Evolutionary conservation across 1,284 basidiomycete species (phyloP).

Genomic region (Sanguinoderma infundibulare): DNA sequence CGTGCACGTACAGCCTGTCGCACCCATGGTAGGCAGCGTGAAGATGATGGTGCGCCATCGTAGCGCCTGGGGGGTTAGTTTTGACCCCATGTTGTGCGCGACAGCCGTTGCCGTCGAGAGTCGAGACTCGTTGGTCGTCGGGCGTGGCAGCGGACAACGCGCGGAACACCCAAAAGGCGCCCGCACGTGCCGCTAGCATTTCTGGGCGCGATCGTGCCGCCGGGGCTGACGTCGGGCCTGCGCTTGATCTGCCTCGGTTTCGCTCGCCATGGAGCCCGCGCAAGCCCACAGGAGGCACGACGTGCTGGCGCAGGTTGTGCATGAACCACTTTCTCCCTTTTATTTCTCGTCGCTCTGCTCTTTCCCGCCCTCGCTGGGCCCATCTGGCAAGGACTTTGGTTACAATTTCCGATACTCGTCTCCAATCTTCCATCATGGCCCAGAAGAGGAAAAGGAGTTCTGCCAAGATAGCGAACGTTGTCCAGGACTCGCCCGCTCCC

Average conservation of each 20-base stretch:
- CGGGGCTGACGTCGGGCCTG: conserved; percentile 23
- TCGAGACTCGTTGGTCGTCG: conserved; percentile 11
- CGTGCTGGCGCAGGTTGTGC: neutral
- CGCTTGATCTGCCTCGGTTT: conserved; percentile 5
- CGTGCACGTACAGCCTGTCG: conserved; percentile 50
- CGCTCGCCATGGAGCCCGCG: conserved; percentile 1
- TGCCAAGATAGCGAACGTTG: neutral
- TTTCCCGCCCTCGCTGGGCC: neutral
- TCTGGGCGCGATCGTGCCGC: conserved; percentile 12
- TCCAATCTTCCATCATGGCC: conserved; percentile 3
- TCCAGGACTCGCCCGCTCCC: neutral
- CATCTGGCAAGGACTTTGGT: too few species aligned
- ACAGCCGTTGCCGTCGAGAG: neutral
- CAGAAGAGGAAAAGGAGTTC: conserved; percentile 16
- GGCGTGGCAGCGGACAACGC: conserved; percentile 3
- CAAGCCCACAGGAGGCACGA: neutral
- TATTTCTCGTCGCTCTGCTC: neutral
- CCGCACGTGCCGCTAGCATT: conserved; percentile 12
- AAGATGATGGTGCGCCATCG: conserved; percentile 63
- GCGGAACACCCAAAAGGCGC: conserved; percentile 4
- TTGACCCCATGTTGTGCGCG: conserved; percentile 24
- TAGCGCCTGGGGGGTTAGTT: conserved; percentile 49
- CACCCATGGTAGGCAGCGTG: conserved; percentile 63
- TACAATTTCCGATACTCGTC: too few species aligned
- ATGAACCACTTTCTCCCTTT: conserved; percentile 20